Evolutionary conservation across 768 basidiomycete species (phyloP).

Genomic region (Naganishia friedmannii): DNA sequence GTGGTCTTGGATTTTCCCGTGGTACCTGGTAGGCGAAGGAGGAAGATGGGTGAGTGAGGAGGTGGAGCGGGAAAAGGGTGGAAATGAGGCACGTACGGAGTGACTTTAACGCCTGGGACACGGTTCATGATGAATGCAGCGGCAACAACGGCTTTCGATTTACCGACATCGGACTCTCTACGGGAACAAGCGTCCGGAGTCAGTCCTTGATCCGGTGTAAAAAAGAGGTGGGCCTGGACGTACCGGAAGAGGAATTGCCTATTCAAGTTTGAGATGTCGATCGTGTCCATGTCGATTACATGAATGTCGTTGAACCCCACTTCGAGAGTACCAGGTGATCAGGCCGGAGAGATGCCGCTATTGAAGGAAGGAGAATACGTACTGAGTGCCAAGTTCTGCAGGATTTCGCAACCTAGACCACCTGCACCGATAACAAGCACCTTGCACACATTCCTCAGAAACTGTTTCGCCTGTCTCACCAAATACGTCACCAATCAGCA

Average conservation of each 20-base stretch:
- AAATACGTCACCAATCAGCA: too few relatives aligned
- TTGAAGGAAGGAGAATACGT: slow-evolving; percentile 30
- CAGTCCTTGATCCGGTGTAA: neutral
- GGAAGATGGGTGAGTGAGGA: neutral
- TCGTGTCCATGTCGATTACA: slow-evolving; percentile 99
- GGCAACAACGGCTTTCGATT: slow-evolving; percentile 87
- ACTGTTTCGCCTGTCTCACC: slow-evolving; percentile 70
- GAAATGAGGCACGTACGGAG: slow-evolving; percentile 71
- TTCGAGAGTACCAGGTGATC: slow-evolving; percentile 18
- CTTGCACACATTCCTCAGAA: slow-evolving; percentile 78
- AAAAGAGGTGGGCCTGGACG: slow-evolving; percentile 29
- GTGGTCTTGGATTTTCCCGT: slow-evolving; percentile 98
- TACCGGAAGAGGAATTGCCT: slow-evolving; percentile 96
- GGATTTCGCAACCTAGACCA: slow-evolving; percentile 91
- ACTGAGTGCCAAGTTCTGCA: slow-evolving; percentile 87
- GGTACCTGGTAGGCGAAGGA: slow-evolving; percentile 61
- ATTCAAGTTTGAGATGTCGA: slow-evolving; percentile 98
- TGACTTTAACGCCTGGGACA: slow-evolving; percentile 92
- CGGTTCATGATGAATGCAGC: slow-evolving; percentile 96
- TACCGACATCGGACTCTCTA: slow-evolving; percentile 70
- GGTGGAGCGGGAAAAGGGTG: slow-evolving; percentile 10
- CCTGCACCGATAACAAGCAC: slow-evolving; percentile 97
- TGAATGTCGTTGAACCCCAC: slow-evolving; percentile 96
- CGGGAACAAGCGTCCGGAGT: neutral
- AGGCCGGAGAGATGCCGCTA: neutral